phyloP scores from a whole-genome alignment of 805 yeast genomes.

The Barnettozyma salicaria region DNA sequence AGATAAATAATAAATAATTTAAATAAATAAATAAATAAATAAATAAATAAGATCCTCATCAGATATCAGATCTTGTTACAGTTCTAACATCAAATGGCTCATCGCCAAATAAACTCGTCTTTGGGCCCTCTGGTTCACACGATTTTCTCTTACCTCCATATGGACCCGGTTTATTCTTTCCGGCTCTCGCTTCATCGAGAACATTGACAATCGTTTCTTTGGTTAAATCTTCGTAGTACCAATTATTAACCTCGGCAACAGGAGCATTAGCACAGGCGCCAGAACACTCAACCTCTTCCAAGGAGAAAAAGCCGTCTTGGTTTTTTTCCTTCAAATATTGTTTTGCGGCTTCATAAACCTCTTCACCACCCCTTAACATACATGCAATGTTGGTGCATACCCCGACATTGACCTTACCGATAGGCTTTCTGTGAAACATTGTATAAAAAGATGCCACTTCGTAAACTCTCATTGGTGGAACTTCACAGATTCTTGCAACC shows the following conservation, averaged over 20 bases:
- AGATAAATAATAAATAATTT: slow-evolving; percentile 6
- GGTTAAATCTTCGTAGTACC: slow-evolving; percentile 76
- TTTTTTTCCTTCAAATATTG: slow-evolving; percentile 63
- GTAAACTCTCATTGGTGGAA: slow-evolving; percentile 93
- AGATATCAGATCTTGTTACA: slow-evolving; percentile 69
- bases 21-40: slow-evolving; percentile 3
- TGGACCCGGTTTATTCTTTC: slow-evolving; percentile 64
- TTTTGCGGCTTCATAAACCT: slow-evolving; percentile 65
- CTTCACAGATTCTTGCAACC: slow-evolving; percentile 75
- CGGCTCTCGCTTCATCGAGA: slow-evolving; percentile 57
- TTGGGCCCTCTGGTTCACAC: slow-evolving; percentile 75
- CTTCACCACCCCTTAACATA: slow-evolving; percentile 77
- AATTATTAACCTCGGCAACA: slow-evolving; percentile 80
- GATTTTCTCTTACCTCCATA: slow-evolving; percentile 52
- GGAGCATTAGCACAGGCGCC: slow-evolving; percentile 94
- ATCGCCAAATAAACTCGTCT: slow-evolving; percentile 50
- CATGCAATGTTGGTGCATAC: slow-evolving; percentile 90
- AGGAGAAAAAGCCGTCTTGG: slow-evolving; percentile 64
- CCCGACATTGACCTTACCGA: slow-evolving; percentile 80
- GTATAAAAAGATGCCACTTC: slow-evolving; percentile 91
- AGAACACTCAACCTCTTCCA: slow-evolving; percentile 84
- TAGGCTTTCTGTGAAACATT: slow-evolving; percentile 81
- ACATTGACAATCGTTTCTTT: slow-evolving; percentile 55
- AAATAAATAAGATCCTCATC: slow-evolving; percentile 3
- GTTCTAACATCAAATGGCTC: slow-evolving; percentile 66